Base-by-base conservation (phyloP, 805 yeast genomes). In the Zygosaccharomyces bailii region DNA sequence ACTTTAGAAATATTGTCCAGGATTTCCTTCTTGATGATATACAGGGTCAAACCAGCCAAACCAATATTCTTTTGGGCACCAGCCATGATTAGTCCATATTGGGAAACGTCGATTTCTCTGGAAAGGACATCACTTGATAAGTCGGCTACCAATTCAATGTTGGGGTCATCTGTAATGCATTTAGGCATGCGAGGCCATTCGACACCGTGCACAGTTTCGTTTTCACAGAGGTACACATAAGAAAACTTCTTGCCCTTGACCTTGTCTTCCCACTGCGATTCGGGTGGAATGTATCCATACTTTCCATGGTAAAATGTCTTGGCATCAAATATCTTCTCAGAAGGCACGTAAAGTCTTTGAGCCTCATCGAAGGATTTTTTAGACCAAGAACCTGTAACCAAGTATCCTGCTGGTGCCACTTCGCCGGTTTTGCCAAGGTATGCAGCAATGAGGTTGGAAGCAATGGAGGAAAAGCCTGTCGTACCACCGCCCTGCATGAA, bases 11-110 rank as follows among this genome's bases (percentile, higher is more conserved):
- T 64, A 35, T 64, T 79, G 20, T 80, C 84, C 20, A 93, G 68
- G 44, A 93, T 74, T 1, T 82, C 61, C 65, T 89, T 91, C 68
- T 86, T 88, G 67, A 90, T 82, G 57, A 93, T 91, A 66, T 89
- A 91, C 50, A 93, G 75, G 11, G 97, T 84, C 52, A 93, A 78
- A 30, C 99, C 99, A 7, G 99, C 97, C 60, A 93, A 72, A 44
- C 99, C 99, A 61, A 93, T 88, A 66, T 93, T 93, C 69, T 93
- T 93, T 70, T 93, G 99, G 20, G 98, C 99, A 51, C 99, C 99
- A 14, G 96, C 99, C 79, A 90, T 82, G 50, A 93, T 82, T 20
- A 89, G 71, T 41, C 96, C 98, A 61, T 79, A 91, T 66, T 86
- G 82, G 44, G 86, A 71, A 33, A 93, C 84, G 57, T 91, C 96